Evolutionary conservation across 2,329 filamentous ascomycete species (phyloP).

Genomic region (Xylaria sp.): DNA sequence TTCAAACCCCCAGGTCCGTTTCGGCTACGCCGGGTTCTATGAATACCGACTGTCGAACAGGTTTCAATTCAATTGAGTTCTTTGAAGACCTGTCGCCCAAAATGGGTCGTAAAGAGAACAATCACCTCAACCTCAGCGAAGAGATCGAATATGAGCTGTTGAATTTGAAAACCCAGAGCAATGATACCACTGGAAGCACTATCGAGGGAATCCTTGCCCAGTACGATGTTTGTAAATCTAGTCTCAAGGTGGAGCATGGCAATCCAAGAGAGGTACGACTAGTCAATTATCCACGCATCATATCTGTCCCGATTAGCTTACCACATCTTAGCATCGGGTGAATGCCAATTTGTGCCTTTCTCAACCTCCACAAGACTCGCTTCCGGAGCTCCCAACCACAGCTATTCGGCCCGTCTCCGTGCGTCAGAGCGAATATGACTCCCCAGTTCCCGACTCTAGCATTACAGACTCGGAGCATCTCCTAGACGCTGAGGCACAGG

Average conservation of each 20-base stretch:
- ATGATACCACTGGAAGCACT: slow-evolving; percentile 45
- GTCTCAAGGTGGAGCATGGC: slow-evolving; percentile 18
- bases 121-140: not conserved
- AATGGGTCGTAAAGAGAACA: slow-evolving; percentile 5
- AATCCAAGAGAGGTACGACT: slow-evolving; percentile 20
- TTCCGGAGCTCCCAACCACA: slow-evolving; percentile 21
- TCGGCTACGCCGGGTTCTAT: slow-evolving; percentile 27
- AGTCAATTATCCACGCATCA: not conserved
- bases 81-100: not conserved
- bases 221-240: slow-evolving; percentile 39
- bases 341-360: slow-evolving; percentile 4
- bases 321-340: slow-evolving; percentile 10
- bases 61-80: slow-evolving; percentile 5
- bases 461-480: slow-evolving; percentile 42
- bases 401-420: slow-evolving; percentile 13
- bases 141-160: slow-evolving; percentile 23
- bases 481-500: slow-evolving; percentile 40
- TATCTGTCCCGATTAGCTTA: slow-evolving; percentile 6
- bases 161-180: slow-evolving; percentile 22
- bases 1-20: not conserved
- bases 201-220: slow-evolving; percentile 49
- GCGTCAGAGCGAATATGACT: slow-evolving; percentile 18
- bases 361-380: slow-evolving; percentile 14
- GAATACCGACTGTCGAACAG: slow-evolving; percentile 19
- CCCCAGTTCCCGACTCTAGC: slow-evolving; percentile 31